Evolutionary conservation across 1,139 yeast species (phyloP).

Genomic region (Pichia sp.): DNA sequence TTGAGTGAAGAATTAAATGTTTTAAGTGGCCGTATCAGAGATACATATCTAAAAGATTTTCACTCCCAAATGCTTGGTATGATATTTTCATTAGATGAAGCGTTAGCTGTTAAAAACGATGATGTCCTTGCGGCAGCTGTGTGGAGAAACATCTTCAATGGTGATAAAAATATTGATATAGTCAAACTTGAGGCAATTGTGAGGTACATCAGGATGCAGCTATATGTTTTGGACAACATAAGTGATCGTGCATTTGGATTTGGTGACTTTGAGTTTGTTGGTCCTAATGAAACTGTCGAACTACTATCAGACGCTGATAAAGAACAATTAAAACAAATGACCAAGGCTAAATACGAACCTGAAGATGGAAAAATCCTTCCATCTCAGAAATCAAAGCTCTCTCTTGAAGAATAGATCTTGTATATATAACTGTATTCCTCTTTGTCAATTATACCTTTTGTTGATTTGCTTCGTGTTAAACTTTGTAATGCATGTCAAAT

Average conservation of each 20-base stretch:
- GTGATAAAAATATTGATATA: conserved; percentile 73
- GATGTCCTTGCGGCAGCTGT: conserved; percentile 80
- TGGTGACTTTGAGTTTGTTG: conserved; percentile 78
- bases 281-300: conserved; percentile 75
- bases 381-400: conserved; percentile 54
- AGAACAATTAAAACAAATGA: conserved; percentile 31
- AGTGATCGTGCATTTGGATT: conserved; percentile 89
- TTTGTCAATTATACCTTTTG: too few species aligned
- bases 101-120: conserved; percentile 68
- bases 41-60: conserved; percentile 81
- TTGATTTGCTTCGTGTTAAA: too few species aligned
- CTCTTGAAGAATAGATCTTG: conserved; percentile 38
- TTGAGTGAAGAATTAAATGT: conserved; percentile 82
- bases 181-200: conserved; percentile 81
- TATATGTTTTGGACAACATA: conserved; percentile 76
- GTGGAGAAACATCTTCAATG: conserved; percentile 89
- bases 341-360: conserved; percentile 37
- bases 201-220: conserved; percentile 80
- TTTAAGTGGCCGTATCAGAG: conserved; percentile 74
- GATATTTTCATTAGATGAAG: conserved; percentile 90
- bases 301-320: conserved; percentile 62
- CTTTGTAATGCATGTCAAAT: too few species aligned
- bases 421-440: too few species aligned
- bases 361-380: conserved; percentile 43
- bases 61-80: conserved; percentile 86